A percentile compares a stretch with the other conserved stretches of the same genome.
Evolutionary conservation across 2,329 filamentous ascomycete species (phyloP).

Genomic region (Allantophomopsis cytisporea): DNA sequence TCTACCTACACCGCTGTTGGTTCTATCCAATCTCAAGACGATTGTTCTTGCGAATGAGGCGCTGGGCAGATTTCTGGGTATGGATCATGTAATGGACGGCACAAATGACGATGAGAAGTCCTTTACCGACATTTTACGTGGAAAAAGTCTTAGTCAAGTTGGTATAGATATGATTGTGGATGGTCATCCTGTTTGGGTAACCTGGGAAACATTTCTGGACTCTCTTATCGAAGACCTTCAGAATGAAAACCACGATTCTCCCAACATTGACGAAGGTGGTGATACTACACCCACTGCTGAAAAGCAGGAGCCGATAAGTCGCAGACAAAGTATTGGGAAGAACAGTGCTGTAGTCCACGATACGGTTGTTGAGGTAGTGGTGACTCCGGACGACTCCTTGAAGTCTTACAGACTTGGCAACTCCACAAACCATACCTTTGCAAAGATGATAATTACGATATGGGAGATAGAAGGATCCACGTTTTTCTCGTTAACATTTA

Average conservation of each 20-base stretch:
- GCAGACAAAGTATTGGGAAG: slow-evolving; percentile 4
- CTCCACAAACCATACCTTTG: slow-evolving; percentile 25
- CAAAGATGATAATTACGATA: slow-evolving; percentile 65
- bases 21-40: slow-evolving; percentile 55
- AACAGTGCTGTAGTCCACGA: slow-evolving; percentile 34
- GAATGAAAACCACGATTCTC: neutral
- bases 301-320: slow-evolving; percentile 6
- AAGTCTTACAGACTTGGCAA: slow-evolving; percentile 19
- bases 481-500: slow-evolving; percentile 67
- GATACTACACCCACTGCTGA: slow-evolving; percentile 22
- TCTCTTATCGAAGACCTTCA: slow-evolving; percentile 23
- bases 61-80: slow-evolving; percentile 54
- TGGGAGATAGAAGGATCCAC: slow-evolving; percentile 57
- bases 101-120: slow-evolving; percentile 25
- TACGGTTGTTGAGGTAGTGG: slow-evolving; percentile 53
- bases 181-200: slow-evolving; percentile 44
- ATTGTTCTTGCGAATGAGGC: slow-evolving; percentile 64
- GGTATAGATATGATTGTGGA: slow-evolving; percentile 64
- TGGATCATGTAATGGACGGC: slow-evolving; percentile 29
- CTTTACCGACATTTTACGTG: slow-evolving; percentile 44
- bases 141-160: slow-evolving; percentile 53
- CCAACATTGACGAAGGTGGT: slow-evolving; percentile 5
- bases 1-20: slow-evolving; percentile 57
- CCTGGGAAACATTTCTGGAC: slow-evolving; percentile 45
- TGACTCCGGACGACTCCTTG: slow-evolving; percentile 34